Conservation (phyloP, 345 rosid genomes). For the Linum tenue region DNA sequence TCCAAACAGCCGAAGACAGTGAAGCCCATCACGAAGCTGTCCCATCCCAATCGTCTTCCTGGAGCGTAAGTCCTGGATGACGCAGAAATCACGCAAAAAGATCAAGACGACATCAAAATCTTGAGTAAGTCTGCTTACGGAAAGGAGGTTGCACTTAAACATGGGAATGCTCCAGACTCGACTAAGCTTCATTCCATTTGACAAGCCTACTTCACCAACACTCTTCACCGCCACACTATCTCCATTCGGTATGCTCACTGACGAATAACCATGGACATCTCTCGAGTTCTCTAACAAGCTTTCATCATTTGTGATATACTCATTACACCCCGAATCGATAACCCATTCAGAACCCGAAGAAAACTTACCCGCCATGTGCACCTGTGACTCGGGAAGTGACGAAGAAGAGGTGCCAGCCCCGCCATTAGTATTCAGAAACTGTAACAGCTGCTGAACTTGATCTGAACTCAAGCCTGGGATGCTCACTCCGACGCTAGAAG, state of each 20-base stretch:
- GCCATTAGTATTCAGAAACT: not conserved
- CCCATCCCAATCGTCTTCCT: no score
- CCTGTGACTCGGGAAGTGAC: not conserved
- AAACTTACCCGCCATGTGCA: constrained; percentile 1
- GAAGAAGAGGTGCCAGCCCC: not conserved
- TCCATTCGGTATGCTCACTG: not conserved
- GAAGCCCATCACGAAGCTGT: no score
- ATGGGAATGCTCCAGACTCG: not conserved
- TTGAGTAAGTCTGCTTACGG: no score
- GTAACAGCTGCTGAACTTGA: not conserved
- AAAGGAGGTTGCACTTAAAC: not conserved
- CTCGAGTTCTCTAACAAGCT: not conserved
- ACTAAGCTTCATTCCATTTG: no score
- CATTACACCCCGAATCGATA: no score
- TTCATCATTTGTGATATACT: no score
- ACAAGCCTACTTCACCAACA: not conserved
- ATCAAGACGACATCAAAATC: no score
- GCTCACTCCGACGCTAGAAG: no score
- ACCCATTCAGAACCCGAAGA: not conserved
- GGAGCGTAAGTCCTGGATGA: no score
- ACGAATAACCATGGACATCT: no score
- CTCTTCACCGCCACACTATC: not conserved
- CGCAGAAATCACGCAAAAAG: no score
- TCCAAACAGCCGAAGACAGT: not conserved
- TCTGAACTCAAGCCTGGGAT: not conserved